Base-by-base conservation (phyloP, 805 yeast genomes). In the Dipodascus geniculatus region DNA sequence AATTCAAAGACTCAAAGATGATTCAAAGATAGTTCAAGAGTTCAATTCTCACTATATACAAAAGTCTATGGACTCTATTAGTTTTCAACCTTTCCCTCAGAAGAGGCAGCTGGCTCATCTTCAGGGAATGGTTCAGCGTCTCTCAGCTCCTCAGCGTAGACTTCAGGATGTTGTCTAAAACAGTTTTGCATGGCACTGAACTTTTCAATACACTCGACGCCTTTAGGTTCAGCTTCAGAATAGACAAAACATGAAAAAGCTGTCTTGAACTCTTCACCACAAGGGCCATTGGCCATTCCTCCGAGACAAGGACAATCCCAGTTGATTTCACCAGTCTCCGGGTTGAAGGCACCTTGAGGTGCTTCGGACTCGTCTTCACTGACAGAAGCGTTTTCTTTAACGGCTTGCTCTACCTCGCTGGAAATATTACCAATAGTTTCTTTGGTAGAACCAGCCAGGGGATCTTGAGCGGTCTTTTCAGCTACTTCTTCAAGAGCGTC, bases 241-340 rank as follows among this genome's bases (percentile, higher is more conserved):
- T 85, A 89, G 48, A 93, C 91, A 65, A 93, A 93, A 69, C 99
- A 93, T 8, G 95, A 77, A 68, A 93, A 93, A 0, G 99, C 98
- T 52, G 80, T 88, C 72, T 87, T 88, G 75, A 88, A 88, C 71
- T 89, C 96, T 63, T 83, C 90, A 55, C 99, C 99, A 73, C 99
- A 93, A 54, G 99, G 98, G 0, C 99, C 99, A 60, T 90, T 77
- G 31, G 99, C 98, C 97, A 93, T 88, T 47, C 99, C 99, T 33
- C 98, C 99, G 51, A 93, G 75, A 70, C 98, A 91, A n/a, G 99
- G 98, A 70, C 99, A 93, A 66, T 93, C 98, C 99, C 99, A 93
- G 79, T 93, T 91, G 71, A 93, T 93, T 68, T 91, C 98, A 28
- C 99, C 99, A 2, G 99, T 93, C 64, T 87, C 96, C 28, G 97